These are phyloP conservation scores for Rhizomucor miehei DNA, from an alignment of 371 early-diverging fungal genomes.

Conservation along the genomic window DNA sequence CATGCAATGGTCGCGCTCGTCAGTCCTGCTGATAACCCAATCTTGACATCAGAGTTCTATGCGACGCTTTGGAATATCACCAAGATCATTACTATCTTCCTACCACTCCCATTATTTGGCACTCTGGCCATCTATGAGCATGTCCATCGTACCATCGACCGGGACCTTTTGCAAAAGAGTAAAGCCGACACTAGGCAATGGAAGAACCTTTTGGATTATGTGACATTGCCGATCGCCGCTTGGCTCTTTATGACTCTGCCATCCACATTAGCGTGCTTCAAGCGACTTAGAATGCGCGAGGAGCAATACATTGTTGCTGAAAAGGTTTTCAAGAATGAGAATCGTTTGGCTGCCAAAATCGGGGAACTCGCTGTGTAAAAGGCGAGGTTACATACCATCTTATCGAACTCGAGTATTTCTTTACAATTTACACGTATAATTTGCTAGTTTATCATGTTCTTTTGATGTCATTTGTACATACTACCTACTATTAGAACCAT, in stretches of 20 bases:
- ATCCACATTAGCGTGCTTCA: constrained; percentile 49
- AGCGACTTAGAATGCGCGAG: constrained; percentile 43
- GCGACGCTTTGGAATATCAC: constrained; percentile 40
- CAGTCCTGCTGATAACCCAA: constrained; percentile 38
- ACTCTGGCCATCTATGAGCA: constrained; percentile 49
- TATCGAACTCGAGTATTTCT: too few relatives aligned
- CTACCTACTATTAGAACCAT: too few relatives aligned
- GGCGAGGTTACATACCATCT: too few relatives aligned
- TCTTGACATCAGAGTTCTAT: constrained; percentile 42
- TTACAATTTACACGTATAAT: too few relatives aligned
- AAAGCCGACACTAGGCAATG: constrained; percentile 40
- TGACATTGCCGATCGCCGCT: constrained; percentile 53
- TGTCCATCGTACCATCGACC: constrained; percentile 46
- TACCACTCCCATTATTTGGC: constrained; percentile 49
- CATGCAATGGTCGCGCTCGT: constrained; percentile 25
- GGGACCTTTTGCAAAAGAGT: constrained; percentile 43
- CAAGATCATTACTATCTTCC: constrained; percentile 41
- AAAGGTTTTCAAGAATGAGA: constrained; percentile 45
- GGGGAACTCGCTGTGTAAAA: too few relatives aligned
- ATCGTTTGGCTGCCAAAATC: too few relatives aligned
- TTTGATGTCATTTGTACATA: too few relatives aligned
- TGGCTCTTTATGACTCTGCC: constrained; percentile 60
- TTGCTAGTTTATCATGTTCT: too few relatives aligned
- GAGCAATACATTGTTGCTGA: constrained; percentile 54
- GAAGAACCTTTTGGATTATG: constrained; percentile 49